These are phyloP conservation scores for Brettanomyces naardenensis DNA, from an alignment of 805 yeast species.

Conservation along the genomic window DNA sequence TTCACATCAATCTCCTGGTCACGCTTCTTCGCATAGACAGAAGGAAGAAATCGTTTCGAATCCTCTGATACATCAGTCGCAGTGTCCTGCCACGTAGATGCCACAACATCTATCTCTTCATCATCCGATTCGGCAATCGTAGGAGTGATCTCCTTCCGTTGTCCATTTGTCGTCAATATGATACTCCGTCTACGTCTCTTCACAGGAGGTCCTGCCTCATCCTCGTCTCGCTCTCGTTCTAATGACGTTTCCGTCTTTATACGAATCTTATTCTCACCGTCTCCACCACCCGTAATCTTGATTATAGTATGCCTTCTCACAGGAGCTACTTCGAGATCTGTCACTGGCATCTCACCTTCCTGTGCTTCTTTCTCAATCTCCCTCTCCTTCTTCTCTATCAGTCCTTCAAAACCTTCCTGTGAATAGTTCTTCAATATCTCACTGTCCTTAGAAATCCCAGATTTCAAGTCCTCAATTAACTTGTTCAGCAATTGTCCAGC, in stretches of 20 bases:
- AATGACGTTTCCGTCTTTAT: background rate
- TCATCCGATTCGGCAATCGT: constrained; percentile 1
- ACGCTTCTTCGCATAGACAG: constrained; percentile 27
- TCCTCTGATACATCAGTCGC: background rate
- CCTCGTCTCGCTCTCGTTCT: constrained; percentile 8
- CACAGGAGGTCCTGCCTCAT: constrained; percentile 3
- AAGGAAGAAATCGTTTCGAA: constrained; percentile 32
- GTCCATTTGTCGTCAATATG: constrained; percentile 6
- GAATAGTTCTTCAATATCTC: background rate
- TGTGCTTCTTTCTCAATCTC: constrained; percentile 3
- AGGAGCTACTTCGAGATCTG: background rate
- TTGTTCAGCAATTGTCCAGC: constrained; percentile 31
- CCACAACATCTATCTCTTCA: background rate
- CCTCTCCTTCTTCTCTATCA: constrained; percentile 1
- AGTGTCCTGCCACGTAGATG: too few species aligned
- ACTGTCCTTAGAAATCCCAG: constrained; percentile 19
- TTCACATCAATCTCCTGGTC: constrained; percentile 14
- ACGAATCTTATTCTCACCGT: constrained; percentile 8
- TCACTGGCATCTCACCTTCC: background rate
- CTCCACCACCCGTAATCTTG: constrained; percentile 9
- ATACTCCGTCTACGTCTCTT: constrained; percentile 6
- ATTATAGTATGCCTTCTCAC: constrained; percentile 4
- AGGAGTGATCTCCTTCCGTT: constrained; percentile 4
- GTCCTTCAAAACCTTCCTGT: background rate
- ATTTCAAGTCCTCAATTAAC: constrained; percentile 31